Evolutionary conservation across 2,329 filamentous ascomycete genomes (phyloP), one percentile per base, ranked within the genome.

Genomic region (Colletotrichum caudatum): DNA sequence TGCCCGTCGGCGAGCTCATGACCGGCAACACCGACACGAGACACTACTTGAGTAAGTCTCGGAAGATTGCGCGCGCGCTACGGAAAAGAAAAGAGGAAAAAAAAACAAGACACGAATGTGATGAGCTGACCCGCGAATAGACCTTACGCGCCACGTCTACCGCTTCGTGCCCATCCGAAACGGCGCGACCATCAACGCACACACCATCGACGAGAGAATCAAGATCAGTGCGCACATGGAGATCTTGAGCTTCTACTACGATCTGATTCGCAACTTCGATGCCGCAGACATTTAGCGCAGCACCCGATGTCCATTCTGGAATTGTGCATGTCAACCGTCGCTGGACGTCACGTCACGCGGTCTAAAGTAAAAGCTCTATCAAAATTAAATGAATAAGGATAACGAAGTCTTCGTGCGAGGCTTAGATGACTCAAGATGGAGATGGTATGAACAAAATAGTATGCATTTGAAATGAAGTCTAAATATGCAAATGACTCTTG

Each of bases 201-300:
- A 71, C 46, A 71, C 69, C 26, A 71, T 71, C 48, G 69, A 71
- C 6, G 69, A 71, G 69, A 69, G 69, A 23, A 71, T 71, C 59
- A 63, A 50, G 39, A 64, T 71, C 18, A 58, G 51, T 20, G 69
- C 65, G 9, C 69, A 71, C 54, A 58, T 71, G 53, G 65, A 71
- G 18, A 71, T 71, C n/a, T 20, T 71, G 33, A 59, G 54, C 39
- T 71, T 71, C 26, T 71, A 71, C n/a, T 71, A 71, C 39, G 69
- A 71, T 14, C 37, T 71, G 46, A 71, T 71, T 1, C 69, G 69
- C 59, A 71, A 71, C 65, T 71, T 71, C 35, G 65, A 71, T 11
- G 59, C 69, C 20, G 59, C 69, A 1, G 59, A 68, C 1, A 12
- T 66, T 12, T 70, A 29, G 41, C 41, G 18, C 35, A 11, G 5